Evolutionary conservation across 2,329 filamentous ascomycete species (phyloP).

Genomic region (Botryotinia convoluta): DNA sequence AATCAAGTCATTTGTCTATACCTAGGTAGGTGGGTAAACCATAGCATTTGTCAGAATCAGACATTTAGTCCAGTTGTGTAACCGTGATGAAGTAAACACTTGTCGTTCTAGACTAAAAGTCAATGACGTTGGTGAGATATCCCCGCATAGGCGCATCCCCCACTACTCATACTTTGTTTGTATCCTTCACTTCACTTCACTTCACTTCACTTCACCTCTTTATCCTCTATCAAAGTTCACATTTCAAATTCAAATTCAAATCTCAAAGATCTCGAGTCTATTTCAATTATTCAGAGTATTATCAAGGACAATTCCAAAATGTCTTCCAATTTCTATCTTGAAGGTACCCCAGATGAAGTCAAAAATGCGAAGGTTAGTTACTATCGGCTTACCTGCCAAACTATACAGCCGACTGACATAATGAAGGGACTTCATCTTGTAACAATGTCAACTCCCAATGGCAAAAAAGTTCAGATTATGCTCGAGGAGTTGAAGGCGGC

Average conservation of each 20-base stretch:
- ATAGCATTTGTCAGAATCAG: not conserved
- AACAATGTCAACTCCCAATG: constrained; percentile 51
- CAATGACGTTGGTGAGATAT: not conserved
- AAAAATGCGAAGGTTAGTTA: constrained; percentile 26
- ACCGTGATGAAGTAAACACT: not conserved
- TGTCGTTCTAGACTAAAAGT: not conserved
- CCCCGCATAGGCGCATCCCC: not conserved
- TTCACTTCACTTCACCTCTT: not conserved
- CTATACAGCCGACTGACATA: not conserved
- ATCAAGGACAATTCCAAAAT: not conserved
- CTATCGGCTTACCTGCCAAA: not conserved
- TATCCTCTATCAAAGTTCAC: not conserved
- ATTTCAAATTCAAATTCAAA: not conserved
- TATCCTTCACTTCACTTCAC: not conserved
- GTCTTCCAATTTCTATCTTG: constrained; percentile 22
- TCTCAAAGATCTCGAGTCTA: not conserved
- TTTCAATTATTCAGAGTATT: not conserved
- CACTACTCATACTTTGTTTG: not conserved
- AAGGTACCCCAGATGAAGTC: constrained; percentile 23
- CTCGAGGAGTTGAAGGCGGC: constrained; percentile 52
- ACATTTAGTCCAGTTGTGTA: not conserved
- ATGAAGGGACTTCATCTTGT: constrained; percentile 48
- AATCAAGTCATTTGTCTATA: not conserved
- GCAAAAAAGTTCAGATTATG: constrained; percentile 51
- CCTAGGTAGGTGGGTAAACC: not conserved